Evolutionary conservation across 176 grass and related monocot species (phyloP).

Genomic region (Canna indica): DNA sequence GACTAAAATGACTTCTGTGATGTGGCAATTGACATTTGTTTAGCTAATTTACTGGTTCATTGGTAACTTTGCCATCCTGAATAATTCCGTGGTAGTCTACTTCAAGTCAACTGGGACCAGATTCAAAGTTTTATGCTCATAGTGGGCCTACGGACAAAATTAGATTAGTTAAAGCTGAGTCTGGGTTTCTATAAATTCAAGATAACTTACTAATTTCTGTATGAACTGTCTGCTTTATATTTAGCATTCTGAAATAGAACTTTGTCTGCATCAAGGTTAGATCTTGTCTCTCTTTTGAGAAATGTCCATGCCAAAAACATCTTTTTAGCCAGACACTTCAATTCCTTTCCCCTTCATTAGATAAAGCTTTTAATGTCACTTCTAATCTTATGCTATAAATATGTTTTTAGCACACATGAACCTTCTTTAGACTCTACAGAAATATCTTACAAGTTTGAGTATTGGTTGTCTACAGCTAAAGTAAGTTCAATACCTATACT

Average conservation of each 20-base stretch:
- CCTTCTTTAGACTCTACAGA: constrained; percentile 9
- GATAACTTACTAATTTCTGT: neutral
- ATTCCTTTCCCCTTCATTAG: neutral
- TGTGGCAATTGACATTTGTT: too few species aligned
- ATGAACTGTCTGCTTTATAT: neutral
- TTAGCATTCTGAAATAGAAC: neutral
- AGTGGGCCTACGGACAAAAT: neutral
- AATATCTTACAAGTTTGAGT: constrained; percentile 7
- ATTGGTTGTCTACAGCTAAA: constrained; percentile 48
- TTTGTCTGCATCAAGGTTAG: neutral
- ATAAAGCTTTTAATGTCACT: neutral
- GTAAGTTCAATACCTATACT: constrained; percentile 94
- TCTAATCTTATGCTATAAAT: neutral
- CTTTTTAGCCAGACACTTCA: neutral
- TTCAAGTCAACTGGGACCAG: neutral
- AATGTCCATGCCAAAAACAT: neutral
- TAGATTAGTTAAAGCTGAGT: neutral
- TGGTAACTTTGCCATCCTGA: too few species aligned
- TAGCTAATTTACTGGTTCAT: too few species aligned
- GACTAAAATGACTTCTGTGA: too few species aligned
- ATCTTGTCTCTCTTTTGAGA: neutral
- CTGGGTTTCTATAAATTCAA: neutral
- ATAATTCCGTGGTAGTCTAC: too few species aligned
- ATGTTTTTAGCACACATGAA: neutral
- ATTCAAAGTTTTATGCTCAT: neutral